Conservation (phyloP, 257 asterid species). For the Verbena officinalis region DNA sequence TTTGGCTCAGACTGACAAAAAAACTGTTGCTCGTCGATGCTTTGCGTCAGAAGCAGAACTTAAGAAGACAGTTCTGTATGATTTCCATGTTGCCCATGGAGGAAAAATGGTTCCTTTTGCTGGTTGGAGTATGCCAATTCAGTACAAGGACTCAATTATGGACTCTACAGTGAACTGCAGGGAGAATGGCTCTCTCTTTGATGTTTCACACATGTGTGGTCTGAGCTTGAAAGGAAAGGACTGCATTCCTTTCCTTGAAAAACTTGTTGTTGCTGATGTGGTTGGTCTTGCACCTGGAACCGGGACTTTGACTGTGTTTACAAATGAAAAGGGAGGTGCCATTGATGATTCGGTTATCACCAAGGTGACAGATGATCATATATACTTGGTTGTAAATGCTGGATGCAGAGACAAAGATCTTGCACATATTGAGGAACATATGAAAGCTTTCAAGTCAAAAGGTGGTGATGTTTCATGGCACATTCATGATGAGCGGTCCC, state of each 20-base stretch:
- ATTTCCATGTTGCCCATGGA: constrained; percentile 91
- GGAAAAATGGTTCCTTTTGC: constrained; percentile 99
- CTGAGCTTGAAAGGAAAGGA: constrained; percentile 96
- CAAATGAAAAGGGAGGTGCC: constrained; percentile 98
- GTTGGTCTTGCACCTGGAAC: constrained; percentile 94
- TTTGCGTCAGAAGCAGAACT: constrained; percentile 95
- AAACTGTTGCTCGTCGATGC: constrained; percentile 68
- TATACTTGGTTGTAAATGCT: constrained; percentile 95
- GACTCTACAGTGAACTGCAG: constrained; percentile 95
- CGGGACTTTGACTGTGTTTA: constrained; percentile 85
- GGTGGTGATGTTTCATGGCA: constrained; percentile 99
- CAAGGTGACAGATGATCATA: constrained; percentile 78
- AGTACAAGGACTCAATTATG: constrained; percentile 97
- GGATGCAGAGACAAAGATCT: constrained; percentile 98
- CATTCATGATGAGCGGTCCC: constrained; percentile 94
- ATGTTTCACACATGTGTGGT: constrained; percentile 98
- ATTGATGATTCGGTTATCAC: constrained; percentile 95
- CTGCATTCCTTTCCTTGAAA: constrained; percentile 81
- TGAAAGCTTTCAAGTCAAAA: constrained; percentile 83
- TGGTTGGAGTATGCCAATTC: constrained; percentile 99
- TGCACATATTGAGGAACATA: constrained; percentile 96
- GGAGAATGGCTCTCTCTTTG: constrained; percentile 93
- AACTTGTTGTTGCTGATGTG: constrained; percentile 92
- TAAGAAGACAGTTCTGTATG: constrained; percentile 87
- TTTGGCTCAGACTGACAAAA: constrained; percentile 70